A percentile compares a stretch with the other conserved stretches of the same genome.
phyloP scores from a whole-genome alignment of 257 asterid species.

The Coffea canephora region DNA sequence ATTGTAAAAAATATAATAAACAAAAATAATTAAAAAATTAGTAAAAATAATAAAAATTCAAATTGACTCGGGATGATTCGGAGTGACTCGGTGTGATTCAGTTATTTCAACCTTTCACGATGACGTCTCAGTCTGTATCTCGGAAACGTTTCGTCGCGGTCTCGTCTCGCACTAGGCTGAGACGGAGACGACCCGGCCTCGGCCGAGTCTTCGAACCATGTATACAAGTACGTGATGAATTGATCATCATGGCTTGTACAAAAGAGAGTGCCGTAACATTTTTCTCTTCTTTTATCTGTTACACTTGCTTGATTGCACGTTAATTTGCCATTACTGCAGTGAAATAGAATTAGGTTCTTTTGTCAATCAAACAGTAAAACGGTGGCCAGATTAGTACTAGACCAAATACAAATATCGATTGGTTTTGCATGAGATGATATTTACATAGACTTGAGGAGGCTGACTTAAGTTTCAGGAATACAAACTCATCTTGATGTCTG shows the following conservation, averaged over 20 bases:
- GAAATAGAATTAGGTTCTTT: background rate
- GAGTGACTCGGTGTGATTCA: too few relatives aligned
- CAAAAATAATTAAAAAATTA: too few relatives aligned
- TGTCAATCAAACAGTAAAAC: background rate
- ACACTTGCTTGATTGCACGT: background rate
- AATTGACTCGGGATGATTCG: too few relatives aligned
- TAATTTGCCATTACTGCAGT: background rate
- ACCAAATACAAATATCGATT: background rate
- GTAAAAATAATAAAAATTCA: too few relatives aligned
- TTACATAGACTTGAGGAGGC: background rate
- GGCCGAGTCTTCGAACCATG: too few relatives aligned
- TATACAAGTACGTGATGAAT: background rate
- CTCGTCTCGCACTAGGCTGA: too few relatives aligned
- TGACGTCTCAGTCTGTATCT: too few relatives aligned
- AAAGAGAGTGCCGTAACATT: too few relatives aligned
- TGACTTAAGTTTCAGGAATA: background rate
- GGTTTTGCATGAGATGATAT: background rate
- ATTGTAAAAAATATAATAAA: too few relatives aligned
- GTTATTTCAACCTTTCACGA: too few relatives aligned
- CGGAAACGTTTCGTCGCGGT: too few relatives aligned
- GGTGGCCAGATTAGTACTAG: background rate
- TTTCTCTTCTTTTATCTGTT: background rate
- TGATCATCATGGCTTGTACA: background rate
- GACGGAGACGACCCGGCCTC: too few relatives aligned
- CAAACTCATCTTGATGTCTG: background rate